Conservation (phyloP, 2,329 filamentous ascomycete genomes). For the Cercospora sojina region DNA sequence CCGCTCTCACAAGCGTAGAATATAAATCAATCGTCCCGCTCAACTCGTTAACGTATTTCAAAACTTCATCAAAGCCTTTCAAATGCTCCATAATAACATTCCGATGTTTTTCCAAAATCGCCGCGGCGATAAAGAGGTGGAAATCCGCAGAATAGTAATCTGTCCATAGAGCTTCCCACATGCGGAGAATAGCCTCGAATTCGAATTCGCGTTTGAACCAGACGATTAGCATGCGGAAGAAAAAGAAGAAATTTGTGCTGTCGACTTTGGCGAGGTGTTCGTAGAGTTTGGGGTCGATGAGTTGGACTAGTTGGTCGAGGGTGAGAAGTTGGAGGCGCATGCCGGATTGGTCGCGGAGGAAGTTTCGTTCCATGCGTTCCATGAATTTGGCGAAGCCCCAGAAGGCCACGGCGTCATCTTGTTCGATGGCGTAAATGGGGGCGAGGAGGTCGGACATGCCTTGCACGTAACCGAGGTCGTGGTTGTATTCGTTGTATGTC, state of each 20-base stretch:
- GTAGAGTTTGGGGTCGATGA: constrained; percentile 95
- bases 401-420: constrained; percentile 95
- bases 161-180: constrained; percentile 96
- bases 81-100: constrained; percentile 94
- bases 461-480: constrained; percentile 92
- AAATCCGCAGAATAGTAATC: constrained; percentile 87
- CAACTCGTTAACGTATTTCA: constrained; percentile 98
- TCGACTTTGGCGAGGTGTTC: constrained; percentile 85
- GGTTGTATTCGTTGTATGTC: constrained; percentile 98
- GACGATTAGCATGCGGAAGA: constrained; percentile 97
- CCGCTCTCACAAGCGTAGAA: constrained; percentile 80
- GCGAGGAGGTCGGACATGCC: constrained; percentile 97
- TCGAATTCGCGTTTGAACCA: constrained; percentile 98
- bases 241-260: constrained; percentile 99
- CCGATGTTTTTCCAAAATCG: constrained; percentile 93
- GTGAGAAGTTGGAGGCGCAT: constrained; percentile 91
- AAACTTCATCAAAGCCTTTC: constrained; percentile 90
- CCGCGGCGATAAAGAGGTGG: constrained; percentile 89
- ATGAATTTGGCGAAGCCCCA: constrained; percentile 97
- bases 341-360: constrained; percentile 89
- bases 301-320: constrained; percentile 89
- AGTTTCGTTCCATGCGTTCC: constrained; percentile 97
- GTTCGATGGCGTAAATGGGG: constrained; percentile 93
- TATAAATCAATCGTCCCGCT: constrained; percentile 89
- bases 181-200: constrained; percentile 78